Percentiles rank a stretch among this genome's conserved stretches.
phyloP scores from a whole-genome alignment of 179 eudicot species.

The Vitellaria paradoxa region DNA sequence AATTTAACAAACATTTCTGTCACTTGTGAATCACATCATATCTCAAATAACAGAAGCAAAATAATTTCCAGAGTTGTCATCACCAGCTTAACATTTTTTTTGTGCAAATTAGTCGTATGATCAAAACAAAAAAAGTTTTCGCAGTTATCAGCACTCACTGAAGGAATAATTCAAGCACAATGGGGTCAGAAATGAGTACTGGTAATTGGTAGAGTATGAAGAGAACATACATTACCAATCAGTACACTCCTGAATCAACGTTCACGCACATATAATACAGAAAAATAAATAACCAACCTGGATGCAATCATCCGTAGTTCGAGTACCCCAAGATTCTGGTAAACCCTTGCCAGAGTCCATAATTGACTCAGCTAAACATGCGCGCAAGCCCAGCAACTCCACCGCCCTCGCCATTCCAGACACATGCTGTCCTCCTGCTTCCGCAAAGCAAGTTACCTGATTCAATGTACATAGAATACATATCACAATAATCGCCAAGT shows the following conservation, averaged over 20 bases:
- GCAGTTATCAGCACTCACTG: not conserved
- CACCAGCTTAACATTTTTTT: not conserved
- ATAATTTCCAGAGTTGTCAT: not conserved
- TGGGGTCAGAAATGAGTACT: not conserved
- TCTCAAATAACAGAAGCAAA: not conserved
- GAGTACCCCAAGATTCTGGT: constrained; percentile 58
- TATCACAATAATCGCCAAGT: not conserved
- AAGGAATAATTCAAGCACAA: not conserved
- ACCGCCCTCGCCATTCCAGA: constrained; percentile 88
- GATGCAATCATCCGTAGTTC: constrained; percentile 68
- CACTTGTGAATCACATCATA: not conserved
- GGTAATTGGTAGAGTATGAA: not conserved
- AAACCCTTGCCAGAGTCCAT: constrained; percentile 91
- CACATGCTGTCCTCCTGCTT: constrained; percentile 94
- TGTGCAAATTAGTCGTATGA: not conserved
- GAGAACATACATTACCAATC: not conserved
- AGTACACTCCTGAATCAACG: not conserved
- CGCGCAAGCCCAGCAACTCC: constrained; percentile 70
- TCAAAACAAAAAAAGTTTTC: not conserved
- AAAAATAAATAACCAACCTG: constrained; percentile 39
- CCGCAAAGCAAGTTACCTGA: constrained; percentile 94
- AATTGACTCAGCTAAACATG: constrained; percentile 73
- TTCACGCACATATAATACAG: not conserved
- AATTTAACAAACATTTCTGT: not conserved
- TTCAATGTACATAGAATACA: not conserved